Conservation (phyloP, 2,329 filamentous ascomycete genomes). For the Clarireedia monteithiana region DNA sequence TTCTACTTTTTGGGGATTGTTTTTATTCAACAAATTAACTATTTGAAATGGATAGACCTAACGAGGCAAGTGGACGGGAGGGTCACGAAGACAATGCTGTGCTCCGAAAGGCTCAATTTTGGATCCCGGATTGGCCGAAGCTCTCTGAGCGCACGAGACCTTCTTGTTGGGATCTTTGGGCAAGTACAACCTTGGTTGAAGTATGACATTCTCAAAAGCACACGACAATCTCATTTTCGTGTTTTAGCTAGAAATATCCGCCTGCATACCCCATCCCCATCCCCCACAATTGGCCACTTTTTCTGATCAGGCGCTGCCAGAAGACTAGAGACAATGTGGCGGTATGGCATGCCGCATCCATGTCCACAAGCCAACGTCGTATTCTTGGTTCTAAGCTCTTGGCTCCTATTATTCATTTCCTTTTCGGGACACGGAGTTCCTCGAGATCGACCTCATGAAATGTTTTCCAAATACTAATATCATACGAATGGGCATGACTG, state of each 20-base stretch:
- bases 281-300: neutral
- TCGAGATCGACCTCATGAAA: neutral
- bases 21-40: no score
- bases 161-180: neutral
- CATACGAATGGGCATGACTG: neutral
- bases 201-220: neutral
- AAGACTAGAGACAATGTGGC: neutral
- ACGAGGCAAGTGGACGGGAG: no score
- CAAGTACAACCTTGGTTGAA: neutral
- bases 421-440: neutral
- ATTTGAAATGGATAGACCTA: no score
- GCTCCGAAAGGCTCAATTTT: no score
- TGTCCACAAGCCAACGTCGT: neutral
- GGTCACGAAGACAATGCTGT: no score
- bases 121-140: no score
- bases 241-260: neutral
- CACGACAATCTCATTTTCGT: neutral
- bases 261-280: neutral
- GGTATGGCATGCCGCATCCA: neutral
- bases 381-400: neutral
- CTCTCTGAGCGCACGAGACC: no score
- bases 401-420: neutral
- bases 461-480: neutral
- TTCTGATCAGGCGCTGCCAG: neutral
- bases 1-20: no score